Percentiles rank a stretch among this genome's conserved stretches.
Evolutionary conservation across 2,329 filamentous ascomycete species (phyloP).

Genomic region (Monosporascus sp.): DNA sequence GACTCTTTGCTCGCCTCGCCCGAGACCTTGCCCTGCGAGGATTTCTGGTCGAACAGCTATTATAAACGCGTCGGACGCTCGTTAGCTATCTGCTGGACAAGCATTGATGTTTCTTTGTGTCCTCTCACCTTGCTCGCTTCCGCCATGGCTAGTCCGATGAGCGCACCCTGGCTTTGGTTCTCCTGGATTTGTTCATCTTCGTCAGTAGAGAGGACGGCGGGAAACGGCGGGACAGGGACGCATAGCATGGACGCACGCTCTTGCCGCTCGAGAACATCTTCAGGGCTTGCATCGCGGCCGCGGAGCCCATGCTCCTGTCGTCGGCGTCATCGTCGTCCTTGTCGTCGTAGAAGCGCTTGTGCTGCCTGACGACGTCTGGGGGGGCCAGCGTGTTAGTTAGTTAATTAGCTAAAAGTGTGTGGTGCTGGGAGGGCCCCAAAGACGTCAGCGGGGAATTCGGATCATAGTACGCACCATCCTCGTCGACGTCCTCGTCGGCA

Average conservation of each 20-base stretch:
- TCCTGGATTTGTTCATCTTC: slow-evolving; percentile 13
- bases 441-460: not conserved
- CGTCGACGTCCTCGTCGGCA: slow-evolving; percentile 41
- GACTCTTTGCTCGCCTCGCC: slow-evolving; percentile 70
- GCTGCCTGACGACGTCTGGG: slow-evolving; percentile 63
- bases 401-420: not conserved
- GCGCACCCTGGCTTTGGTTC: slow-evolving; percentile 64
- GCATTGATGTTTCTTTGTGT: not conserved
- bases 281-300: slow-evolving; percentile 75
- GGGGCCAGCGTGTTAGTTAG: not conserved
- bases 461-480: slow-evolving; percentile 35
- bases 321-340: slow-evolving; percentile 41
- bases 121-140: slow-evolving; percentile 69
- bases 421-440: not conserved
- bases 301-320: slow-evolving; percentile 55
- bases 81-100: no score
- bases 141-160: slow-evolving; percentile 80
- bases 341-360: slow-evolving; percentile 63
- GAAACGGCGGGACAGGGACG: not conserved
- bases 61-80: not conserved
- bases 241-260: slow-evolving; percentile 33
- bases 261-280: slow-evolving; percentile 67
- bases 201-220: no score
- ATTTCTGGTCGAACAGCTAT: slow-evolving; percentile 56
- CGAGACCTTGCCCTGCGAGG: slow-evolving; percentile 46